phyloP scores from a whole-genome alignment of 768 basidiomycete species.

The Udeniomyces megalosporus region DNA sequence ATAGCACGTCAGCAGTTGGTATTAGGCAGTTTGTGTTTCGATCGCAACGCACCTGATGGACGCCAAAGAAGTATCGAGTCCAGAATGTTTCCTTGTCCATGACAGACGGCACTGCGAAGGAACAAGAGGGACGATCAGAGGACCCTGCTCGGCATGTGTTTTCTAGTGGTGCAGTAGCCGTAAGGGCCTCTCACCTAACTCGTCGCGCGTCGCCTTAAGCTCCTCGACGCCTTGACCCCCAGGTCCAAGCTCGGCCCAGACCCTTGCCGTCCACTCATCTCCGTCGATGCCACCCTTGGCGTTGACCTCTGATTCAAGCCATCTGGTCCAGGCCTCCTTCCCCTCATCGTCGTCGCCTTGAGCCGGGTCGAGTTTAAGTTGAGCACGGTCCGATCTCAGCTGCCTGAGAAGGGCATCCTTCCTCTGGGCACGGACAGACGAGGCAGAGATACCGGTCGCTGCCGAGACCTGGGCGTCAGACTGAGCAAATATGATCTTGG shows the following conservation, averaged over 20 bases:
- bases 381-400: conserved; percentile 54
- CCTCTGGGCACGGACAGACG: conserved; percentile 41
- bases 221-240: conserved; percentile 37
- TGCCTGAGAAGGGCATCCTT: conserved; percentile 61
- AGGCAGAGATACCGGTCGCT: conserved; percentile 31
- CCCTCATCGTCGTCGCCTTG: conserved; percentile 42
- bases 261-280: conserved; percentile 42
- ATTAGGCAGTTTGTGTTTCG: too few relatives aligned
- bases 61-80: conserved; percentile 79
- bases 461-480: conserved; percentile 18
- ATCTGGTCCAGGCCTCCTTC: conserved; percentile 41
- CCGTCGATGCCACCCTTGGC: conserved; percentile 44
- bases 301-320: conserved; percentile 42
- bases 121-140: background rate
- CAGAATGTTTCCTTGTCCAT: conserved; percentile 57
- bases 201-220: conserved; percentile 40
- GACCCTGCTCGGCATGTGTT: background rate
- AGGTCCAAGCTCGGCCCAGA: conserved; percentile 35
- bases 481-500: conserved; percentile 17
- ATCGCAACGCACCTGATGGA: conserved; percentile 49
- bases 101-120: conserved; percentile 44
- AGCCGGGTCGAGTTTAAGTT: conserved; percentile 75
- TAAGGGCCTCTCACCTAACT: conserved; percentile 39
- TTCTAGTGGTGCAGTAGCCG: background rate
- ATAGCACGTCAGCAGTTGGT: too few relatives aligned